Base-by-base conservation (phyloP, 2,329 filamentous ascomycete genomes). In the Amylocarpus encephaloides region DNA sequence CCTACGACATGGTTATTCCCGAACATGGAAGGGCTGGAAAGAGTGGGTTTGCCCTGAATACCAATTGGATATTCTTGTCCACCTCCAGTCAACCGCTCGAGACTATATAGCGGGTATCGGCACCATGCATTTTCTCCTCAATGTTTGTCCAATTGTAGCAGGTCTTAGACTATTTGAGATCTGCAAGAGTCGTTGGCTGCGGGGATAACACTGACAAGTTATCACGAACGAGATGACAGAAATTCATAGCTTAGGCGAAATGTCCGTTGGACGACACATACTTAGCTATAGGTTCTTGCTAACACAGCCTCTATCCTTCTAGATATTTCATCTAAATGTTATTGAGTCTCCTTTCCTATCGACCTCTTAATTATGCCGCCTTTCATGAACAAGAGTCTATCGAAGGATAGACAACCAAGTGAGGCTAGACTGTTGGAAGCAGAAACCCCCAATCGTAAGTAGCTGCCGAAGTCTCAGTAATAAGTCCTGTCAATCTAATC, bases 21-120 rank as follows among this genome's bases (percentile, higher is more conserved):
- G 22, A 26, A 26, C 22, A 26, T 26, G 7, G 22, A 26, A 26
- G 22, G 22, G 7, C 22, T 26, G 22, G 22, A 26, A 26, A 26
- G 22, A 26, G 22, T 4, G 22, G 22, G 22, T 4, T 4, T 26
- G 7, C 22, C 22, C 22, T 26, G 22, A 7, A 7, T 7, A 4
- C 22, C 22, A 26, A 26, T 26, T 7, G 22, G 22, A 26, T 26
- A 26, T 26, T 4, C 22, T 26, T 26, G 22, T 26, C 22, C 22
- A 7, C 22, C 34, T 42, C 39, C 9, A 16, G 19, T 11, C 41
- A 43, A 13, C 10, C 32, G n/a, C 22, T 15, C 29, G 39, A 15
- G 22, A 26, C 22, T 26, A 26, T 26, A 26, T 38, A 19, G 51
- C 57, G 57, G 53, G 39, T 56, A 59, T 56, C 57, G 55, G 57